phyloP scores from a whole-genome alignment of 2,329 filamentous ascomycete genomes.

The Knufia fluminis region DNA sequence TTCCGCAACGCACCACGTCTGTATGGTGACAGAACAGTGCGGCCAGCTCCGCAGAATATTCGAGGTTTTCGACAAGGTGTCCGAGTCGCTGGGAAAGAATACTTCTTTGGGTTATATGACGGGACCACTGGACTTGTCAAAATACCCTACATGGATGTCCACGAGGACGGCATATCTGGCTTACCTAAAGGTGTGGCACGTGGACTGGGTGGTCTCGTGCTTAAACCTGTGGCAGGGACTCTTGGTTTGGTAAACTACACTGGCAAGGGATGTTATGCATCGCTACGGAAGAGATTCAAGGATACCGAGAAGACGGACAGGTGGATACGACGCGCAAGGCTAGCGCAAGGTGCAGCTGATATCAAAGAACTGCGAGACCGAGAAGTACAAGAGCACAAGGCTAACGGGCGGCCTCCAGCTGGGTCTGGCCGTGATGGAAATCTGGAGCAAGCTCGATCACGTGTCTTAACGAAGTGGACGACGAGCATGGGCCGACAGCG shows the following conservation, averaged over 20 bases:
- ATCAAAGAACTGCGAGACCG: constrained; percentile 12
- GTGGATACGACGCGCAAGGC: constrained; percentile 28
- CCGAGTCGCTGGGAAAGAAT: constrained; percentile 37
- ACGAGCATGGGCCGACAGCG: constrained; percentile 13
- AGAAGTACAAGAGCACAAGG: not conserved
- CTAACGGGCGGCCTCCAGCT: not conserved
- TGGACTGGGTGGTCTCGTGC: constrained; percentile 37
- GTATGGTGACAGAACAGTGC: constrained; percentile 43
- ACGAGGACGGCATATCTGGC: constrained; percentile 34
- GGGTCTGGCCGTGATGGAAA: constrained; percentile 1
- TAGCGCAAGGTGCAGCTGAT: constrained; percentile 19
- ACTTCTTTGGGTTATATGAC: constrained; percentile 36
- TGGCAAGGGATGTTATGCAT: constrained; percentile 36
- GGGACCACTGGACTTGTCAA: constrained; percentile 37
- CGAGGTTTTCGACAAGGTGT: constrained; percentile 40
- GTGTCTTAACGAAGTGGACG: constrained; percentile 17
- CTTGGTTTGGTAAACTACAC: constrained; percentile 35
- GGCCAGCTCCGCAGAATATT: constrained; percentile 33
- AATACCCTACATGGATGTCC: constrained; percentile 36
- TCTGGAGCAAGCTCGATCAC: constrained; percentile 14
- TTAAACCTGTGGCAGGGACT: constrained; percentile 38
- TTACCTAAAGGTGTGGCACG: constrained; percentile 36
- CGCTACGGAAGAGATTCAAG: constrained; percentile 29
- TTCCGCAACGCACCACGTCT: constrained; percentile 46
- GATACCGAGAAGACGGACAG: constrained; percentile 30